Evolutionary conservation across 129 eudicot genomes (phyloP), one percentile per base, ranked within the genome.

Genomic region (Escallonia rubra): DNA sequence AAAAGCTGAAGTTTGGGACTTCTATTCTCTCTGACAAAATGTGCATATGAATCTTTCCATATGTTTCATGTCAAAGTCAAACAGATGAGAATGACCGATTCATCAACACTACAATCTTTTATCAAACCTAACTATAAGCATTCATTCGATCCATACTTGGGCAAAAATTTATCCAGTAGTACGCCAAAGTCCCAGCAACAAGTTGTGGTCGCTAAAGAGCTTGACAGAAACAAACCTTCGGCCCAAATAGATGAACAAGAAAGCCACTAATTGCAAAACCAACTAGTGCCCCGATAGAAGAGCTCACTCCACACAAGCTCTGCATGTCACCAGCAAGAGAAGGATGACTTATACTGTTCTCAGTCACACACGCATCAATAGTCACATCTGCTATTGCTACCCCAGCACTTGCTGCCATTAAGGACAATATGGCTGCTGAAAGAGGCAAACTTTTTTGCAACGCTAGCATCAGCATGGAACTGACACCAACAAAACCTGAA

Each of bases 341-440:
- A 70, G 89, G 95, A 74, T 88, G 96, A 53, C 78, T 80, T 45
- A 80, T 88, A 77, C 90, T 83, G 74, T 86, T 86, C 78, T 88
- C 88, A 2, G 98, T 90, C 63, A 92, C 98, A 80, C 91, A 88
- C 2, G 98, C 98, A 80, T 92, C 98, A 47, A 92, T 81, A 55
- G 96, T 91, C 70, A 92, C 98, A 80, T 92, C 96, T 10, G 91
- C 96, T 75, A 92, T 80, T 8, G 98, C 98, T 15, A 80, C 96
- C 68, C 90, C 96, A 62, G 95, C 87, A 67, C 96, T 86, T 16
- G 86, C 95, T n/a, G 80, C 75, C 68, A 83, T 83, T 60, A 92
- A 76, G 58, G 82, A 83, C 66, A 88, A 72, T 68, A 92, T 62
- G 8, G 98, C 98, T 67, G 80, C 69, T 64, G 63, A 80, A 57